A percentile compares a stretch with the other conserved stretches of the same genome.
These are phyloP conservation scores for Apiospora sp. DNA, from an alignment of 2,329 filamentous ascomycete species.

Conservation along the genomic window DNA sequence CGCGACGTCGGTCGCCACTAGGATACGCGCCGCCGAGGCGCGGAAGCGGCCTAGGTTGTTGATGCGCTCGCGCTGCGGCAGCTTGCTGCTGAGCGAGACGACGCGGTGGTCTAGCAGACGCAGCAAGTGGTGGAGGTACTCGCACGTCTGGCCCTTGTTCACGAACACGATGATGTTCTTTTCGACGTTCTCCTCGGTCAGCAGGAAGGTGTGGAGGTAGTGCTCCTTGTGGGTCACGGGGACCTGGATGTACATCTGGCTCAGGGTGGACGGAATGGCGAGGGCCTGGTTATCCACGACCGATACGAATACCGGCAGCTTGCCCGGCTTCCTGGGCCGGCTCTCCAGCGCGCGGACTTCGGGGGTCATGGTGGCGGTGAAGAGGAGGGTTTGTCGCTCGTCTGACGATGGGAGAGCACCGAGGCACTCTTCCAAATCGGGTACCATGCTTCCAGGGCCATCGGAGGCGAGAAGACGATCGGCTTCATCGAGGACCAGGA, in stretches of 20 bases:
- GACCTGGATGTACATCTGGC: conserved; percentile 81
- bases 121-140: conserved; percentile 87
- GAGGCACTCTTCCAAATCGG: conserved; percentile 89
- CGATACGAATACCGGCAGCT: conserved; percentile 84
- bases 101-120: conserved; percentile 88
- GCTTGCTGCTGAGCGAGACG: conserved; percentile 86
- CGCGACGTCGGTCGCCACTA: conserved; percentile 95
- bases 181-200: conserved; percentile 76
- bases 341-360: conserved; percentile 89
- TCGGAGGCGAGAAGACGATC: conserved; percentile 83
- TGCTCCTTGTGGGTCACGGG: conserved; percentile 88
- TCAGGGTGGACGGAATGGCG: conserved; percentile 81
- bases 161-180: conserved; percentile 92
- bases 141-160: conserved; percentile 89
- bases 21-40: conserved; percentile 84
- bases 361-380: conserved; percentile 93
- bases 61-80: conserved; percentile 84
- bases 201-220: conserved; percentile 89
- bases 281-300: conserved; percentile 81
- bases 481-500: conserved; percentile 94
- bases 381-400: conserved; percentile 90
- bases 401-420: conserved; percentile 78
- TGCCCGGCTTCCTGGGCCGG: conserved; percentile 72
- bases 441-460: conserved; percentile 86
- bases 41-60: conserved; percentile 92